Percentiles rank a stretch among this genome's conserved stretches.
These are phyloP conservation scores for Epichloe hybrida DNA, from an alignment of 2,329 filamentous ascomycete species.

Conservation along the genomic window DNA sequence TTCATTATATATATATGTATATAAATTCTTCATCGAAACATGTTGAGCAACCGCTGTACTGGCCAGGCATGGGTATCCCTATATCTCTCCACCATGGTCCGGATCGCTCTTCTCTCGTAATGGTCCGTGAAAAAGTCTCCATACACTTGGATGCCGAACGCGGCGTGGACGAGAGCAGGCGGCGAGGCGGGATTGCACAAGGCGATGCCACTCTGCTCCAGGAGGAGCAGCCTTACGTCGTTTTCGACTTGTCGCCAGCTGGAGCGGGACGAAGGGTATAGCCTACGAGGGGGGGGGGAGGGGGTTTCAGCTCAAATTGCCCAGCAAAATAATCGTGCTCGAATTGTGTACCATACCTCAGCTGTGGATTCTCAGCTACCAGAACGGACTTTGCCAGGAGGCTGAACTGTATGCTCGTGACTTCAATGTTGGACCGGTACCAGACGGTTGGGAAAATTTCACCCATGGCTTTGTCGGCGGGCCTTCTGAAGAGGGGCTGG, in stretches of 20 bases:
- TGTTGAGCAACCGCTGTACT: conserved; percentile 21
- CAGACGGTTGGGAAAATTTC: conserved; percentile 27
- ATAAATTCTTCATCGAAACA: conserved; percentile 15
- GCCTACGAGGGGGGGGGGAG: not conserved
- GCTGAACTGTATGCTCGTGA: conserved; percentile 26
- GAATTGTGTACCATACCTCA: conserved; percentile 15
- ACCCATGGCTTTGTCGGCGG: conserved; percentile 22
- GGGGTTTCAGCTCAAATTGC: too few relatives aligned
- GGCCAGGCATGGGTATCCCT: conserved; percentile 28
- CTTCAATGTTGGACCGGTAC: conserved; percentile 25
- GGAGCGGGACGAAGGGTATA: conserved; percentile 14
- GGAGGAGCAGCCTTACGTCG: conserved; percentile 23
- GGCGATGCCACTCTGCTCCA: conserved; percentile 27
- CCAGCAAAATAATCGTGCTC: too few relatives aligned
- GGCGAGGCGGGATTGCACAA: conserved; percentile 24
- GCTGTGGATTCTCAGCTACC: conserved; percentile 24
- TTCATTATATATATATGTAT: not conserved
- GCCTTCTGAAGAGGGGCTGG: conserved; percentile 20
- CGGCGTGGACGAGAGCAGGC: conserved; percentile 25
- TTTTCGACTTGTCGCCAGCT: conserved; percentile 24
- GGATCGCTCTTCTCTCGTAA: conserved; percentile 23
- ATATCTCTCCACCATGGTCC: conserved; percentile 30
- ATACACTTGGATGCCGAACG: conserved; percentile 27
- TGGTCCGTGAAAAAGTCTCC: conserved; percentile 28
- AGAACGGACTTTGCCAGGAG: conserved; percentile 27